Conservation (phyloP, 2,329 filamentous ascomycete genomes). For the Fusarium sp. region DNA sequence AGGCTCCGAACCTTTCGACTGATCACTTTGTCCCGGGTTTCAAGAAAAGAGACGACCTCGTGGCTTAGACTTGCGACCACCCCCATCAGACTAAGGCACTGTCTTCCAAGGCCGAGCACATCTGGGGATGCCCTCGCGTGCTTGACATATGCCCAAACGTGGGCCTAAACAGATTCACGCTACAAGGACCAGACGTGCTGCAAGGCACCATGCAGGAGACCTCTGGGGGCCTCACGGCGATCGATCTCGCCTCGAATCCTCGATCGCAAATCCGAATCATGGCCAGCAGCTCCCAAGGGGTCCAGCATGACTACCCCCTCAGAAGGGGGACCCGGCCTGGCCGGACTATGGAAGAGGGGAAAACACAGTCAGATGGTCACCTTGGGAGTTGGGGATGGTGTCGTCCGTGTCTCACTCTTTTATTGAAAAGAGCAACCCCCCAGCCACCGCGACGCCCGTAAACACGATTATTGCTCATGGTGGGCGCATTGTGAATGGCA, state of each 20-base stretch:
- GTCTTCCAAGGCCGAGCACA: neutral
- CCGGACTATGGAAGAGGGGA: constrained; percentile 33
- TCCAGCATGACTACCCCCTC: constrained; percentile 45
- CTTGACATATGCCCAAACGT: constrained; percentile 34
- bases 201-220: constrained; percentile 45
- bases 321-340: constrained; percentile 21
- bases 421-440: constrained; percentile 9
- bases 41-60: constrained; percentile 27
- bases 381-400: constrained; percentile 41
- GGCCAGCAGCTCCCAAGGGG: constrained; percentile 17
- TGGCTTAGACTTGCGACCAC: constrained; percentile 39
- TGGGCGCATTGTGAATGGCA: neutral
- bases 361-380: constrained; percentile 47
- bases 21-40: constrained; percentile 33
- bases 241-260: constrained; percentile 45
- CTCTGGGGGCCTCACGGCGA: constrained; percentile 31
- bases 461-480: constrained; percentile 1
- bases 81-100: constrained; percentile 6
- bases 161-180: constrained; percentile 28
- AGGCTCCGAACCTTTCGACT: constrained; percentile 20
- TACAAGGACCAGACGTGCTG: constrained; percentile 28
- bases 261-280: constrained; percentile 48
- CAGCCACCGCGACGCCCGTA: constrained; percentile 29
- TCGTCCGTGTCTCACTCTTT: constrained; percentile 44
- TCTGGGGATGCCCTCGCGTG: constrained; percentile 25